Percentiles rank a stretch among this genome's conserved stretches.
phyloP scores from a whole-genome alignment of 2,329 filamentous ascomycete species.

The Gaeumannomyces sp. region DNA sequence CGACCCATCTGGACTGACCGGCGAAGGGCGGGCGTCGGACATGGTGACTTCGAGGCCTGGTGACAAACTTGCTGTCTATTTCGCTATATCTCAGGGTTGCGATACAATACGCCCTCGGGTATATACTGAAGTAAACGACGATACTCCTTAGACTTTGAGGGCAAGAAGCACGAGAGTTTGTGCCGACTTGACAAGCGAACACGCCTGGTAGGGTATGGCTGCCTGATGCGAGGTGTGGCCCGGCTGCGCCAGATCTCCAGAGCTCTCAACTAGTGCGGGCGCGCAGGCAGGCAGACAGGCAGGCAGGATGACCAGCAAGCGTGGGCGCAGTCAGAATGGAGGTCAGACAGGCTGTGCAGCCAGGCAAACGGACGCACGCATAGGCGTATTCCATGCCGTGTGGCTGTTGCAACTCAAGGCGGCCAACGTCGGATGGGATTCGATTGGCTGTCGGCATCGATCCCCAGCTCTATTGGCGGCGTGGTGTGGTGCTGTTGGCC shows the following conservation, averaged over 20 bases:
- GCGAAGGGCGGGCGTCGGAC: background rate
- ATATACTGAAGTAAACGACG: too few species aligned
- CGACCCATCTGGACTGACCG: background rate
- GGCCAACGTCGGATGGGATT: background rate
- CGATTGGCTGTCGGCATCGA: background rate
- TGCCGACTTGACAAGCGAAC: too few species aligned
- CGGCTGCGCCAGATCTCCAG: background rate
- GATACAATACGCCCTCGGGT: too few species aligned
- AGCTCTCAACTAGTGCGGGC: background rate
- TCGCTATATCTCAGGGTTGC: background rate
- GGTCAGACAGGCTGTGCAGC: background rate
- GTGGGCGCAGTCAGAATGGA: background rate
- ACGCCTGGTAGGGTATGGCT: background rate
- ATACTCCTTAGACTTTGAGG: too few species aligned
- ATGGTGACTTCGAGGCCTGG: background rate
- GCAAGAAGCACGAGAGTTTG: too few species aligned
- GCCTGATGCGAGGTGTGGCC: background rate
- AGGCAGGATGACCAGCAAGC: background rate
- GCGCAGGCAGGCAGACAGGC: too few species aligned
- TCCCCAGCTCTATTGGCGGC: background rate
- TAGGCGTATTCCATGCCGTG: background rate
- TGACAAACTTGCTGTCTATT: background rate
- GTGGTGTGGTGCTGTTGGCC: too few species aligned
- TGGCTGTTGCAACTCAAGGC: too few species aligned
- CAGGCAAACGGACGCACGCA: too few species aligned